These are phyloP conservation scores for Clarireedia hainanense DNA, from an alignment of 2,329 filamentous ascomycete species.

Conservation along the genomic window DNA sequence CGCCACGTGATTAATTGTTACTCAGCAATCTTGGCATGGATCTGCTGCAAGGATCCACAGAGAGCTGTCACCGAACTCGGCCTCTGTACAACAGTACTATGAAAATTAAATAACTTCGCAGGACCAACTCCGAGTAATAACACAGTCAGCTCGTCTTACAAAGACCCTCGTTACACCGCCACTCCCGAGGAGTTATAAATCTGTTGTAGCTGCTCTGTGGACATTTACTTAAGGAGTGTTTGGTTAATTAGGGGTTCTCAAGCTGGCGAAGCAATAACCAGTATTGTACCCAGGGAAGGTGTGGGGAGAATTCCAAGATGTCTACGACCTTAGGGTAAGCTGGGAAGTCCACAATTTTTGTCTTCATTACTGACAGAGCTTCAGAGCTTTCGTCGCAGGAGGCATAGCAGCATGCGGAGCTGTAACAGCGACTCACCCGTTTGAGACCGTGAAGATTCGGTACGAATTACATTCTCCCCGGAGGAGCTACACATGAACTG, in stretches of 20 bases:
- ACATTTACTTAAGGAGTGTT: neutral
- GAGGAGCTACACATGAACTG: constrained; percentile 5
- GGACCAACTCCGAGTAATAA: neutral
- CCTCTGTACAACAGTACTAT: neutral
- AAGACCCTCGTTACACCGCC: neutral
- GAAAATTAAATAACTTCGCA: neutral
- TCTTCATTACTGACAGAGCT: constrained; percentile 15
- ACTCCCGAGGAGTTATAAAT: neutral
- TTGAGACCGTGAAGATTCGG: constrained; percentile 99
- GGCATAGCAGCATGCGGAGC: constrained; percentile 95
- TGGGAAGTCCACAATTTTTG: neutral
- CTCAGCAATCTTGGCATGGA: neutral
- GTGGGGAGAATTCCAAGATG: constrained; percentile 33
- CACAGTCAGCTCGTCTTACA: neutral
- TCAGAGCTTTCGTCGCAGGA: constrained; percentile 81
- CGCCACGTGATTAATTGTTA: neutral
- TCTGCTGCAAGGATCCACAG: constrained; percentile 1
- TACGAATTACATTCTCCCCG: constrained; percentile 34
- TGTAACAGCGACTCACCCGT: constrained; percentile 94
- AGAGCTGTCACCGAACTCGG: constrained; percentile 2
- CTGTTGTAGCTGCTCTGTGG: neutral
- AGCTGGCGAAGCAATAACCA: constrained; percentile 15
- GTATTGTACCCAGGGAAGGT: constrained; percentile 13
- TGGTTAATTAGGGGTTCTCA: neutral
- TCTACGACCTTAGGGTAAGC: constrained; percentile 45